Conservation (phyloP, 371 early-diverging fungal genomes). For the Rhizopus sp. region DNA sequence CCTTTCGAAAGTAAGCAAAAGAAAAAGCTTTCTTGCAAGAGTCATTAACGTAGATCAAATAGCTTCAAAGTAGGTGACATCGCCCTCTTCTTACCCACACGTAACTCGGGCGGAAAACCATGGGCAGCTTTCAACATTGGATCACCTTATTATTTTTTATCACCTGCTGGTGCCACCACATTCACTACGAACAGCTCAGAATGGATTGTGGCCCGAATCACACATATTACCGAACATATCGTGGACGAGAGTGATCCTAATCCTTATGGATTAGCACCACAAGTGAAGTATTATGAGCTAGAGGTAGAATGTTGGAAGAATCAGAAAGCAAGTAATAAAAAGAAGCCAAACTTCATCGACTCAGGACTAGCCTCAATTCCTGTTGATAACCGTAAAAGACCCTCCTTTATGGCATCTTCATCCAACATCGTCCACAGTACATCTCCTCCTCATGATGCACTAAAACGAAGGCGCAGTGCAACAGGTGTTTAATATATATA, state of each 20-base stretch:
- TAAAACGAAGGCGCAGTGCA: constrained; percentile 4
- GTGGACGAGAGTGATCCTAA: constrained; percentile 54
- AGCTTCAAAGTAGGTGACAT: constrained; percentile 75
- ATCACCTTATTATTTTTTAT: constrained; percentile 75
- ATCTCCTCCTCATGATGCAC: constrained; percentile 3
- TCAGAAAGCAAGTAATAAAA: constrained; percentile 4
- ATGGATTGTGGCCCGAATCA: constrained; percentile 73
- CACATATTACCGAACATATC: constrained; percentile 54
- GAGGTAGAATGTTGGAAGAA: constrained; percentile 56
- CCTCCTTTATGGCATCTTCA: constrained; percentile 2
- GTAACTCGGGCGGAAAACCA: constrained; percentile 68
- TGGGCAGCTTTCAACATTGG: constrained; percentile 86
- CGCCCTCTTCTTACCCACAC: constrained; percentile 75
- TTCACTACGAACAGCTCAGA: constrained; percentile 55
- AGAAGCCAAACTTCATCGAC: constrained; percentile 9
- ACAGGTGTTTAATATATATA: neutral
- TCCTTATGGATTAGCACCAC: constrained; percentile 66
- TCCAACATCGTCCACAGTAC: constrained; percentile 4
- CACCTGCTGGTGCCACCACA: constrained; percentile 44
- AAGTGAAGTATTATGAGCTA: constrained; percentile 61
- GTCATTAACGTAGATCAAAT: neutral
- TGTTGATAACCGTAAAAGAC: neutral
- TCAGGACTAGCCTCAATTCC: constrained; percentile 23
- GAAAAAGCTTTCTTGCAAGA: neutral
- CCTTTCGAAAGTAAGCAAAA: constrained; percentile 57